A percentile compares a stretch with the other conserved stretches of the same genome.
Conservation (phyloP, 306 rosid species). For the Cajanus cajan region DNA sequence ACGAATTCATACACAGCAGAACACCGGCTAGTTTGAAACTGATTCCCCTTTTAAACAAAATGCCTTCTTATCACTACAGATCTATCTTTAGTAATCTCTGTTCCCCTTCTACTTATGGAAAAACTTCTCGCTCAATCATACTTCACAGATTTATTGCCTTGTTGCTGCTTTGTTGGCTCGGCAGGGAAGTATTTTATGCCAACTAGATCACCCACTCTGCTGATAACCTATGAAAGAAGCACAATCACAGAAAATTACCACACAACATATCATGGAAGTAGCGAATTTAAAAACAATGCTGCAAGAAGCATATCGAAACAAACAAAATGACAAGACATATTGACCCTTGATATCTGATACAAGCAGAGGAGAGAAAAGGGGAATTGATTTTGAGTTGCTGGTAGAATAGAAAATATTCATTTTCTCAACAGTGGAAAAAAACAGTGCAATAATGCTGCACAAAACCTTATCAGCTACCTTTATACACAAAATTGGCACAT, state of each 20-base stretch:
- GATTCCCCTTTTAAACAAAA: constrained; percentile 5
- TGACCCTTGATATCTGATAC: not conserved
- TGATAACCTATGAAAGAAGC: constrained; percentile 55
- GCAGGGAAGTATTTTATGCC: constrained; percentile 92
- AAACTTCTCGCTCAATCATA: constrained; percentile 25
- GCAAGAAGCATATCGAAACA: constrained; percentile 3
- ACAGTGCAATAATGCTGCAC: not conserved
- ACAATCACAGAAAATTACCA: not conserved
- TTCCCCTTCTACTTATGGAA: not conserved
- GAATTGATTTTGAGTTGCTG: not conserved
- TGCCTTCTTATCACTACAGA: not conserved
- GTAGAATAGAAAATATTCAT: not conserved
- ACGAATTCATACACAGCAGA: constrained; percentile 9
- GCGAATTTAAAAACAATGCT: not conserved
- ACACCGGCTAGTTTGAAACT: constrained; percentile 23
- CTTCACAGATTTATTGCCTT: constrained; percentile 30
- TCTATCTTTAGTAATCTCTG: constrained; percentile 5
- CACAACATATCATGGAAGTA: not conserved
- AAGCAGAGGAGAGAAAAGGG: not conserved
- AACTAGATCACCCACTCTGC: constrained; percentile 75
- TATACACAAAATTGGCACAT: not conserved
- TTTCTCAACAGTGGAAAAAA: constrained; percentile 5
- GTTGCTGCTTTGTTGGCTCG: constrained; percentile 56
- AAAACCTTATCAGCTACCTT: not conserved
- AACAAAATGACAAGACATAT: not conserved